Conservation (phyloP, 257 asterid species). For the Rauvolfia tetraphylla region DNA sequence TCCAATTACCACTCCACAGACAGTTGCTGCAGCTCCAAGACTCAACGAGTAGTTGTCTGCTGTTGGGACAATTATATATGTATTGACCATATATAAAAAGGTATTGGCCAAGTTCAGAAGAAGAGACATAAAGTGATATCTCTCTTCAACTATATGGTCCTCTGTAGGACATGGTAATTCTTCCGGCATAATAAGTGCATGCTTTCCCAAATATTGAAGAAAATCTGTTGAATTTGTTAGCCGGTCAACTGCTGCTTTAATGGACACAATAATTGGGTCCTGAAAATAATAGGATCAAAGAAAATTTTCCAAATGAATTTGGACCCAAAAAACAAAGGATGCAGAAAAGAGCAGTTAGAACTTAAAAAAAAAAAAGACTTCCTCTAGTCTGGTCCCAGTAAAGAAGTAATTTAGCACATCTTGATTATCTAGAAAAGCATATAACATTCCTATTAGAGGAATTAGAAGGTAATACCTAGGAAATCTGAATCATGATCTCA, state of each 20-base stretch:
- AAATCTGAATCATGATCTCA: not conserved
- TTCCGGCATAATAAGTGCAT: constrained; percentile 97
- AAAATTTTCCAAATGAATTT: not conserved
- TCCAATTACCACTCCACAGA: constrained; percentile 65
- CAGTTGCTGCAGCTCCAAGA: constrained; percentile 78
- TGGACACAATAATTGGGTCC: constrained; percentile 85
- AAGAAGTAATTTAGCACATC: not conserved
- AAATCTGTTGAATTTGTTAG: constrained; percentile 77
- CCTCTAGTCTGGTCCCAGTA: no score
- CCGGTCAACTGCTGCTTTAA: constrained; percentile 80
- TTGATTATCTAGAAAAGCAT: not conserved
- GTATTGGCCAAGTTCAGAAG: constrained; percentile 55
- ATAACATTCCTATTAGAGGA: not conserved
- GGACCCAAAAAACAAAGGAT: not conserved
- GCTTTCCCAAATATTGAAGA: constrained; percentile 86
- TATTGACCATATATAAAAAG: constrained; percentile 63
- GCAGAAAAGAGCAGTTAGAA: not conserved
- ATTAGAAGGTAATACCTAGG: not conserved
- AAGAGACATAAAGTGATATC: constrained; percentile 74
- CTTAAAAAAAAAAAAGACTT: no score
- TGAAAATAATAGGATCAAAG: constrained; percentile 25
- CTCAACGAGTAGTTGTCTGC: constrained; percentile 64
- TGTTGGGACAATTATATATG: constrained; percentile 68
- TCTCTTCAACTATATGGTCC: constrained; percentile 56
- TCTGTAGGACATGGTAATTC: constrained; percentile 66